phyloP scores from a whole-genome alignment of 2,329 filamentous ascomycete species.

The Ascochyta pisi region DNA sequence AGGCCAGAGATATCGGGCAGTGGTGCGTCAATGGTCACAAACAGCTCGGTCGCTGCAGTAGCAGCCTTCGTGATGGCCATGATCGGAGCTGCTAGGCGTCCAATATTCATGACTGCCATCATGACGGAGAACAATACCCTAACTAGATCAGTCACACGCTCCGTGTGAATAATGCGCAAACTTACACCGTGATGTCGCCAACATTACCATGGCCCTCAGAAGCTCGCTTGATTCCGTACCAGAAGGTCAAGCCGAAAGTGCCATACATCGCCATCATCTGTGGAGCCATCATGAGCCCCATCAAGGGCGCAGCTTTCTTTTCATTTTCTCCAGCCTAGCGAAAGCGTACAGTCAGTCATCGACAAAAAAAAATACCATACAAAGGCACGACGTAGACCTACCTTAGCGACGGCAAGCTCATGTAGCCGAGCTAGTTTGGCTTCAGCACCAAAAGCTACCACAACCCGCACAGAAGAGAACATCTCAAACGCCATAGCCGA shows the following conservation, averaged over 20 bases:
- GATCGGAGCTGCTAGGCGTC: conserved; percentile 39
- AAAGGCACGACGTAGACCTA: not conserved
- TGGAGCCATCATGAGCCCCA: conserved; percentile 46
- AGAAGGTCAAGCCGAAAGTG: conserved; percentile 49
- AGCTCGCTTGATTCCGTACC: conserved; percentile 49
- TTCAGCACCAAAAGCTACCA: conserved; percentile 49
- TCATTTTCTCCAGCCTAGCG: conserved; percentile 33
- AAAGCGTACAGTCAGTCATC: not conserved
- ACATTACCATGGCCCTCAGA: conserved; percentile 39
- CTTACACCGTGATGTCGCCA: conserved; percentile 45
- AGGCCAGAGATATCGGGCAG: conserved; percentile 38
- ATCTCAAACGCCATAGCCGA: conserved; percentile 49
- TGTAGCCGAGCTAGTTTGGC: conserved; percentile 43
- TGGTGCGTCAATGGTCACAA: conserved; percentile 46
- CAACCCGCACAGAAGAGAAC: conserved; percentile 47
- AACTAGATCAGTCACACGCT: not conserved
- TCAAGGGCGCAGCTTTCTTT: conserved; percentile 37
- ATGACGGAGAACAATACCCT: conserved; percentile 50
- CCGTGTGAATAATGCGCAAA: not conserved
- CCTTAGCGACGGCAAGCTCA: conserved; percentile 32
- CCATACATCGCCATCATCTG: conserved; percentile 47
- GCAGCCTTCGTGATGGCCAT: conserved; percentile 46
- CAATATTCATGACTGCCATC: conserved; percentile 46
- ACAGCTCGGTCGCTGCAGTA: conserved; percentile 45
- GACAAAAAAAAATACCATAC: not conserved